These are phyloP conservation scores for Fusarium musae DNA, from an alignment of 2,329 filamentous ascomycete species.

Conservation along the genomic window DNA sequence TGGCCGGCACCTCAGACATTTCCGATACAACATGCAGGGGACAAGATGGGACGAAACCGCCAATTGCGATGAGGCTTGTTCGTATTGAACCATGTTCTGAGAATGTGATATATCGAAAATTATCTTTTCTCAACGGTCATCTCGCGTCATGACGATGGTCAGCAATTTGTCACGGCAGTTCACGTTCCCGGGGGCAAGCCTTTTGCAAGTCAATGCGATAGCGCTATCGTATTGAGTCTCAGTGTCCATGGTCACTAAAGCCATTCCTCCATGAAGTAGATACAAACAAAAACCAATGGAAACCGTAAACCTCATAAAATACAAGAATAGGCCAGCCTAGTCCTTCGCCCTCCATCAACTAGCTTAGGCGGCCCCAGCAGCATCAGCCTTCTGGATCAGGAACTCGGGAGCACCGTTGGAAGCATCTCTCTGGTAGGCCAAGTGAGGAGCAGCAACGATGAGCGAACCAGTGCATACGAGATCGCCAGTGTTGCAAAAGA, in stretches of 20 bases:
- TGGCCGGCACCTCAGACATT: neutral
- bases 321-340: conserved; percentile 16
- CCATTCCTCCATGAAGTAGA: neutral
- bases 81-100: neutral
- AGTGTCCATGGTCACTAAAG: neutral
- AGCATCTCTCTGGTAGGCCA: conserved; percentile 24
- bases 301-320: neutral
- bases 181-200: rapidly evolving
- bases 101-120: neutral
- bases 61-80: neutral
- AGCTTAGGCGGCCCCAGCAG: neutral
- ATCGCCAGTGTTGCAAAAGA: conserved; percentile 54
- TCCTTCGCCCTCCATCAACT: neutral
- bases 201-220: neutral
- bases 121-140: neutral
- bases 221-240: neutral
- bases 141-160: neutral
- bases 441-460: conserved; percentile 30
- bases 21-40: neutral
- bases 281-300: neutral
- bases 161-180: neutral
- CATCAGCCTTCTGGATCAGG: conserved; percentile 29
- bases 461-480: conserved; percentile 52
- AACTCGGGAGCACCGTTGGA: conserved; percentile 16
- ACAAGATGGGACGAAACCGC: neutral